A percentile compares a stretch with the other conserved stretches of the same genome.
Evolutionary conservation across 1,139 yeast species (phyloP).

Genomic region (Kurtzmaniella quercitrusa): DNA sequence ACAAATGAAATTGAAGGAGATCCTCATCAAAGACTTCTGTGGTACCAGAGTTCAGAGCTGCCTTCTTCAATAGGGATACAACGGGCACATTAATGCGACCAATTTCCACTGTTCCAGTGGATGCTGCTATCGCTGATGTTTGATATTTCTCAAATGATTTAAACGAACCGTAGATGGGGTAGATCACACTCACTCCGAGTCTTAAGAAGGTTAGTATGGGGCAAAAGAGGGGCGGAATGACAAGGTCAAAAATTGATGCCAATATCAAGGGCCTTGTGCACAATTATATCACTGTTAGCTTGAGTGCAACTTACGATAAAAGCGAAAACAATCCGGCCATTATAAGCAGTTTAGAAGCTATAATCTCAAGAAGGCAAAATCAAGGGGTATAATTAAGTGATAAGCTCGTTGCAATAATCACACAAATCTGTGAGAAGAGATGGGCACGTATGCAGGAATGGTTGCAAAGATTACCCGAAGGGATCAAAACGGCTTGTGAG

Average conservation of each 20-base stretch:
- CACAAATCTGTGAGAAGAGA: background rate
- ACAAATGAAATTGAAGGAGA: conserved; percentile 23
- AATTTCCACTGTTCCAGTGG: conserved; percentile 26
- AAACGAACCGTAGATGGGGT: conserved; percentile 53
- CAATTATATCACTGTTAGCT: no score
- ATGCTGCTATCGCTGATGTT: conserved; percentile 18
- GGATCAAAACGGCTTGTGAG: no score
- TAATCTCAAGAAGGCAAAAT: background rate
- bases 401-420: background rate
- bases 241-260: no score
- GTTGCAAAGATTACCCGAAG: background rate
- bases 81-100: conserved; percentile 37
- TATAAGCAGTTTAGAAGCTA: background rate
- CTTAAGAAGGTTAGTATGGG: conserved; percentile 14
- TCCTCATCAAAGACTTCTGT: conserved; percentile 7
- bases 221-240: background rate
- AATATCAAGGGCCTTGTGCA: no score
- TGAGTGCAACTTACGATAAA: conserved; percentile 11
- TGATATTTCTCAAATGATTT: conserved; percentile 46
- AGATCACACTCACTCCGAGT: conserved; percentile 15
- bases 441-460: background rate
- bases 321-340: conserved; percentile 10
- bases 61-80: conserved; percentile 20
- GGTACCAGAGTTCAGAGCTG: conserved; percentile 13
- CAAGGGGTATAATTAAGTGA: background rate